These are phyloP conservation scores for Meyerozyma smithsonii DNA, from an alignment of 1,139 yeast genomes.

Conservation along the genomic window DNA sequence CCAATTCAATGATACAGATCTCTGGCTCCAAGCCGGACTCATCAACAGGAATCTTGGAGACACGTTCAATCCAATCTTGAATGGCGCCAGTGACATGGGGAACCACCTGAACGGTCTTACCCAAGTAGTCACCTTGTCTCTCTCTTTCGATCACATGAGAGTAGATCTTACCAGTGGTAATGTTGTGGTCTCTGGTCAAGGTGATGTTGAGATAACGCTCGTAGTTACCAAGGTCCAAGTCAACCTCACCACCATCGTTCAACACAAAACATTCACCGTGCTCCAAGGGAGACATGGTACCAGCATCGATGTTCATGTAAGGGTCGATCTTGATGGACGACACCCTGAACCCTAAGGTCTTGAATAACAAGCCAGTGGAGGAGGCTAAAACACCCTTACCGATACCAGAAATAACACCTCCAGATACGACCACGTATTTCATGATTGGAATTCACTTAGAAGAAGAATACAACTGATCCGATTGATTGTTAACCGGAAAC, in stretches of 20 bases:
- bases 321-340: slow-evolving; percentile 98
- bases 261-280: slow-evolving; percentile 98
- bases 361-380: slow-evolving; percentile 90
- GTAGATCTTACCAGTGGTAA: slow-evolving; percentile 96
- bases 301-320: slow-evolving; percentile 98
- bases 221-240: slow-evolving; percentile 94
- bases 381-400: slow-evolving; percentile 98
- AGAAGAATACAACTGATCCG: background rate
- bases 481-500: background rate
- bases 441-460: slow-evolving; percentile 17
- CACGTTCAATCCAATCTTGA: slow-evolving; percentile 98
- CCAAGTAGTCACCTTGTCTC: slow-evolving; percentile 94
- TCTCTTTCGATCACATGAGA: slow-evolving; percentile 91
- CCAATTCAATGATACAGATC: slow-evolving; percentile 92
- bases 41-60: slow-evolving; percentile 88
- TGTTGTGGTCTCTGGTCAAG: slow-evolving; percentile 88
- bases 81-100: slow-evolving; percentile 97
- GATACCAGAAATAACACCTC: slow-evolving; percentile 98
- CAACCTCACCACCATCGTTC: slow-evolving; percentile 99
- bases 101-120: slow-evolving; percentile 99
- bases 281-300: slow-evolving; percentile 98
- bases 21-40: slow-evolving; percentile 85
- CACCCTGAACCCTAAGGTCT: slow-evolving; percentile 90
- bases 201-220: slow-evolving; percentile 95
- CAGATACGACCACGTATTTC: slow-evolving; percentile 99